phyloP scores from a whole-genome alignment of 2,329 filamentous ascomycete genomes.

The Arthrobotrys megalospora region DNA sequence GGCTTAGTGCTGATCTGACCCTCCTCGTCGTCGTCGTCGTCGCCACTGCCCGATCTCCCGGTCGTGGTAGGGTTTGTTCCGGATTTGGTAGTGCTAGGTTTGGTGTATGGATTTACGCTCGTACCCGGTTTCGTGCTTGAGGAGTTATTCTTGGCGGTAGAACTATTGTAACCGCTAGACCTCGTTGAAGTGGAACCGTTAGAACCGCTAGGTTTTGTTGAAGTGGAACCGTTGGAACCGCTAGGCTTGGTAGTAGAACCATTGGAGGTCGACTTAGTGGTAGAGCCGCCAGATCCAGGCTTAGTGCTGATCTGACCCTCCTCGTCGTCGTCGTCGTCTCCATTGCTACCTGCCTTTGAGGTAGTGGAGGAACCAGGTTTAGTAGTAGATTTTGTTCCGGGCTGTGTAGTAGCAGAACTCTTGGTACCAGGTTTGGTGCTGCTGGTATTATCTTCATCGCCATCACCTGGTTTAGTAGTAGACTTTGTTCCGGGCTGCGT shows the following conservation, averaged over 20 bases:
- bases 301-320: neutral
- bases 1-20: neutral
- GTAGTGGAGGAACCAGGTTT: slow-evolving; percentile 3
- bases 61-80: neutral
- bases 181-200: neutral
- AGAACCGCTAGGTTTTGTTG: neutral
- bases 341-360: neutral
- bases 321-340: too few species aligned
- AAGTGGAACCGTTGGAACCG: too few species aligned
- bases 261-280: neutral
- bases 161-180: neutral
- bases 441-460: neutral
- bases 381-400: neutral
- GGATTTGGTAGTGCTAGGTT: neutral
- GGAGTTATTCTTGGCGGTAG: neutral
- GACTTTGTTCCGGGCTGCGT: neutral
- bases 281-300: neutral
- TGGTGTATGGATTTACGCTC: neutral
- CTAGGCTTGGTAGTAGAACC: neutral
- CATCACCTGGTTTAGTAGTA: neutral
- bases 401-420: neutral
- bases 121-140: neutral
- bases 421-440: neutral
- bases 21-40: too few species aligned
- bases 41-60: neutral